Evolutionary conservation across 345 rosid species (phyloP).

Genomic region (Rubroshorea leprosula): DNA sequence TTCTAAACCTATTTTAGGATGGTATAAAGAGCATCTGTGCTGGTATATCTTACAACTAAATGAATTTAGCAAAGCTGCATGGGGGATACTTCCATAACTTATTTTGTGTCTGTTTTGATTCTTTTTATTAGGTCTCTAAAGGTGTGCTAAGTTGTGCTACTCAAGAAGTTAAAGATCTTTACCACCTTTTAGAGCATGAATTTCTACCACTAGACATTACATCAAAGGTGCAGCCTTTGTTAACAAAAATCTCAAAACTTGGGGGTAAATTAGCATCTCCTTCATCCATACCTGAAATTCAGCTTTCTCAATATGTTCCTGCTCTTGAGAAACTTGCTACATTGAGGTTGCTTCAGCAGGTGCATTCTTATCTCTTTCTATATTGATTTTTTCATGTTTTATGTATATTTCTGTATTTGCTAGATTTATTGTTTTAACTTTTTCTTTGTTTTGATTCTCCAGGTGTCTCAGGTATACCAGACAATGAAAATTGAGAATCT

Average conservation of each 20-base stretch:
- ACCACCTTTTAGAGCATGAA: constrained; percentile 83
- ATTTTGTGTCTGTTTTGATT: not conserved
- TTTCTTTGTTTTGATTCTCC: constrained; percentile 18
- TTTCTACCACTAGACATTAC: constrained; percentile 84
- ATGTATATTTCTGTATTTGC: not conserved
- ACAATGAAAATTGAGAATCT: constrained; percentile 71
- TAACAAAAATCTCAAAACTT: constrained; percentile 68
- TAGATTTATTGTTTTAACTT: not conserved
- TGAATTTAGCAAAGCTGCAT: too few relatives aligned
- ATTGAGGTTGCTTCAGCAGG: constrained; percentile 91
- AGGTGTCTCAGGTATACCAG: constrained; percentile 92
- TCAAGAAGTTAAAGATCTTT: constrained; percentile 97
- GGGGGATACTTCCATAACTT: too few relatives aligned
- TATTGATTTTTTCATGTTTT: constrained; percentile 1
- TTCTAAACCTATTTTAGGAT: not conserved
- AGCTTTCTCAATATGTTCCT: constrained; percentile 72
- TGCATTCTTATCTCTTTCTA: constrained; percentile 17
- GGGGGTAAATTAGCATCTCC: constrained; percentile 93
- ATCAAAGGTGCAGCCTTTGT: constrained; percentile 65
- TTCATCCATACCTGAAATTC: constrained; percentile 86
- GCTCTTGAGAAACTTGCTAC: constrained; percentile 86
- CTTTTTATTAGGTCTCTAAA: constrained; percentile 51
- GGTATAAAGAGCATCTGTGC: not conserved
- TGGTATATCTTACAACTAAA: too few relatives aligned
- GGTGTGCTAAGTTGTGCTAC: constrained; percentile 91